Evolutionary conservation across 2,329 filamentous ascomycete species (phyloP).

Genomic region (Colletotrichum lini): DNA sequence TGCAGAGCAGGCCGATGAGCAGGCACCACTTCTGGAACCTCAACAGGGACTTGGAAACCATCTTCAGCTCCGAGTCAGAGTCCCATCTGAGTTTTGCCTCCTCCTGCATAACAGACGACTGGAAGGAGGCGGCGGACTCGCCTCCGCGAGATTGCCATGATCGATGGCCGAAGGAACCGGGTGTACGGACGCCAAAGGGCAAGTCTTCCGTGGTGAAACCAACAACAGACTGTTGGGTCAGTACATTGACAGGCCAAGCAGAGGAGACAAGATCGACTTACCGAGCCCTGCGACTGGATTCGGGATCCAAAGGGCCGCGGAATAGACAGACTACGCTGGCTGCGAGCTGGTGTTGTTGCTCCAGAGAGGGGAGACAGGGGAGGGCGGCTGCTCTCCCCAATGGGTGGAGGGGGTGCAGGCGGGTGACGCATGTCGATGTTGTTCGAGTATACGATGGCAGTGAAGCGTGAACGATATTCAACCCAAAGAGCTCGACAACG

Average conservation of each 20-base stretch:
- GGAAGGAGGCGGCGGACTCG: slow-evolving; percentile 54
- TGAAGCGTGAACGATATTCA: slow-evolving; percentile 1
- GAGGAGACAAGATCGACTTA: slow-evolving; percentile 4
- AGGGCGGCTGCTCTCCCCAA: slow-evolving; percentile 27
- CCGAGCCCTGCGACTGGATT: slow-evolving; percentile 36
- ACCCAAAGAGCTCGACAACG: slow-evolving; percentile 21
- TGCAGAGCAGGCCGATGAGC: slow-evolving; percentile 51
- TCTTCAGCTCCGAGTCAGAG: slow-evolving; percentile 56
- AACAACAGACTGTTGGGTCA: slow-evolving; percentile 50
- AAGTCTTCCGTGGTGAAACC: slow-evolving; percentile 49
- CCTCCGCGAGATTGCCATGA: slow-evolving; percentile 52
- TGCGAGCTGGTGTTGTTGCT: slow-evolving; percentile 25
- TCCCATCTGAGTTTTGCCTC: slow-evolving; percentile 58
- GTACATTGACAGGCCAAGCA: background rate
- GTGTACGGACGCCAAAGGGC: slow-evolving; percentile 50
- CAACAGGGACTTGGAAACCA: slow-evolving; percentile 55
- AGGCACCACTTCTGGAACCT: slow-evolving; percentile 57
- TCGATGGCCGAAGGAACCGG: slow-evolving; percentile 48
- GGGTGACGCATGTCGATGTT: slow-evolving; percentile 14
- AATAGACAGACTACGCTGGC: slow-evolving; percentile 41
- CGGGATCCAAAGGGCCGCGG: slow-evolving; percentile 23
- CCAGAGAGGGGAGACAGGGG: slow-evolving; percentile 21
- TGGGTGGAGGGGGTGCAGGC: slow-evolving; percentile 27
- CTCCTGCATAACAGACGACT: slow-evolving; percentile 54
- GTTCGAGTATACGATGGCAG: background rate